These are phyloP conservation scores for Marsdenia floribunda DNA, from an alignment of 257 asterid genomes.

Conservation along the genomic window DNA sequence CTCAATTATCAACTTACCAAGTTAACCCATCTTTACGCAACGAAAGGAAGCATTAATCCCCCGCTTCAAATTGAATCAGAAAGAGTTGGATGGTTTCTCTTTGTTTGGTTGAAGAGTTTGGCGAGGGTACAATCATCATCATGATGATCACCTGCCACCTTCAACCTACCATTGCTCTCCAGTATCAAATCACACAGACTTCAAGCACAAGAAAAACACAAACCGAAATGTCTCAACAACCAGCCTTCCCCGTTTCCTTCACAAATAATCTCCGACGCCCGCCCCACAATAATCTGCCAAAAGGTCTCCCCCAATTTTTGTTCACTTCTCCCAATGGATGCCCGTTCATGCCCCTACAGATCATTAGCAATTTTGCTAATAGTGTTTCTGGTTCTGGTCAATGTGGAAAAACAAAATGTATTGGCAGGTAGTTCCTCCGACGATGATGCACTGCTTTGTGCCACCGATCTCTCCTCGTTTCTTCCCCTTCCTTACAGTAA, in stretches of 20 bases:
- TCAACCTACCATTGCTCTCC: constrained; percentile 50
- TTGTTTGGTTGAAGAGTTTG: constrained; percentile 33
- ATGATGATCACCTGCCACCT: constrained; percentile 67
- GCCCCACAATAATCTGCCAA: constrained; percentile 9
- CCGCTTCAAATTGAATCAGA: constrained; percentile 3
- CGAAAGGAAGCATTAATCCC: constrained; percentile 6
- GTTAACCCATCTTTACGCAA: constrained; percentile 15
- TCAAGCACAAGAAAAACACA: constrained; percentile 15
- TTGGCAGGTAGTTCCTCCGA: constrained; percentile 15
- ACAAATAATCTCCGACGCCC: constrained; percentile 8
- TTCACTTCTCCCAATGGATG: constrained; percentile 32
- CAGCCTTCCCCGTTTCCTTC: background rate
- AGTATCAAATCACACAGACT: constrained; percentile 2
- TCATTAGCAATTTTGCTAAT: background rate
- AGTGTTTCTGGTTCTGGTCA: constrained; percentile 16
- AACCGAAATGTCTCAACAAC: constrained; percentile 6
- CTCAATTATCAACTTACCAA: constrained; percentile 12
- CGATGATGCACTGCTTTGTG: constrained; percentile 38
- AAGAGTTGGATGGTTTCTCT: constrained; percentile 22
- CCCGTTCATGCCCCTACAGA: constrained; percentile 20
- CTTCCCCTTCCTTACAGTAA: constrained; percentile 77
- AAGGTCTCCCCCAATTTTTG: constrained; percentile 9
- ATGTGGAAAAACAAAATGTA: constrained; percentile 15
- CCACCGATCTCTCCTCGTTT: constrained; percentile 52
- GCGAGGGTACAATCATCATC: constrained; percentile 27